A percentile compares a stretch with the other conserved stretches of the same genome.
These are phyloP conservation scores for Termitomyces eurrhizus DNA, from an alignment of 768 basidiomycete genomes.

Conservation along the genomic window DNA sequence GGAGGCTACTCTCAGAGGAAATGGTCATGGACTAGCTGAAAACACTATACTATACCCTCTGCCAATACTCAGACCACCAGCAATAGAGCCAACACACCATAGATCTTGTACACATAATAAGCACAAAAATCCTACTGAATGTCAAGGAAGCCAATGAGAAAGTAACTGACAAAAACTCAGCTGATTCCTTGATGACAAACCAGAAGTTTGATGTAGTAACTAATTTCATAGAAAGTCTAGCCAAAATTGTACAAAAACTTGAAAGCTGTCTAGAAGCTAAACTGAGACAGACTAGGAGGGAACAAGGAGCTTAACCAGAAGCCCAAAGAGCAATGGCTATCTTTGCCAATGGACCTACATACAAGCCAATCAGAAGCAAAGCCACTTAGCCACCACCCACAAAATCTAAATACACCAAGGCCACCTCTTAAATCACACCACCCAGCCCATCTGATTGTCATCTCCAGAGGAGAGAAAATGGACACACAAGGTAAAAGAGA, in stretches of 20 bases:
- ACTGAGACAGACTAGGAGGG: background rate
- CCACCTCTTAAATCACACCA: too few species aligned
- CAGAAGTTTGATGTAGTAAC: background rate
- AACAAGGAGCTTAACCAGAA: background rate
- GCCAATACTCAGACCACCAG: background rate
- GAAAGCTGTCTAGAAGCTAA: background rate
- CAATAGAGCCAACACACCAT: background rate
- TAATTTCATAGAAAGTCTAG: background rate
- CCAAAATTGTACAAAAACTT: background rate
- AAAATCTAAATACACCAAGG: too few species aligned
- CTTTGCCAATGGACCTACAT: background rate
- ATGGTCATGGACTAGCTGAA: background rate
- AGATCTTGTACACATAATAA: background rate
- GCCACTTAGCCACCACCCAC: too few species aligned
- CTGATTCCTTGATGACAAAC: background rate
- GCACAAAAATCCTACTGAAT: background rate
- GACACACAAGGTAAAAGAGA: too few species aligned
- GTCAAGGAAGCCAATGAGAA: background rate
- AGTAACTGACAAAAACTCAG: background rate
- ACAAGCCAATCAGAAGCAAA: background rate
- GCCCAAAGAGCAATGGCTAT: background rate
- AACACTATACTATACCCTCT: background rate
- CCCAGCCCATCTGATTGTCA: too few species aligned
- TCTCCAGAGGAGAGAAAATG: too few species aligned
- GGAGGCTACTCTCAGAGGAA: background rate